Evolutionary conservation across 169 alveolate genomes (phyloP).

Genomic region (Eimeria sp.): DNA sequence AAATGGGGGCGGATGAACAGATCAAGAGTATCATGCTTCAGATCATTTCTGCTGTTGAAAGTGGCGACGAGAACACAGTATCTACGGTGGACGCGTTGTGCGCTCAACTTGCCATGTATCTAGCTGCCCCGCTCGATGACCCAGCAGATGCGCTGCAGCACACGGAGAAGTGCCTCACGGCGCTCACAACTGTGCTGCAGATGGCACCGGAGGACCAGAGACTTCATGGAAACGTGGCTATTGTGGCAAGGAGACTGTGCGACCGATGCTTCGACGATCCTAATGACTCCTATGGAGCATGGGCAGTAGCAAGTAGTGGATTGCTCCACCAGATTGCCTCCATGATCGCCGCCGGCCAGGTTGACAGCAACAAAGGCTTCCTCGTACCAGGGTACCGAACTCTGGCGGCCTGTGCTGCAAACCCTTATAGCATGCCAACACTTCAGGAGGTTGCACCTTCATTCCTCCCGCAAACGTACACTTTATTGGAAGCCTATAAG

Average conservation of each 20-base stretch:
- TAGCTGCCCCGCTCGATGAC: conserved; percentile 93
- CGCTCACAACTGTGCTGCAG: conserved; percentile 88
- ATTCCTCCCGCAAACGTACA: conserved; percentile 85
- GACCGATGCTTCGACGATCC: conserved; percentile 86
- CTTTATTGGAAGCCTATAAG: conserved; percentile 86
- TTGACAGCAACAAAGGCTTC: conserved; percentile 86
- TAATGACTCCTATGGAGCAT: conserved; percentile 95
- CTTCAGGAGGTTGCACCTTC: conserved; percentile 85
- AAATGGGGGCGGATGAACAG: conserved; percentile 96
- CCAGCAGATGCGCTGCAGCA: conserved; percentile 94
- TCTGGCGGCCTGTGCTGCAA: conserved; percentile 90
- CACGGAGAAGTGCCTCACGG: conserved; percentile 93
- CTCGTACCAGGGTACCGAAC: conserved; percentile 90
- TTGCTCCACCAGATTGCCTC: conserved; percentile 90
- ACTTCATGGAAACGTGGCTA: conserved; percentile 84
- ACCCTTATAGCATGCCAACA: conserved; percentile 88
- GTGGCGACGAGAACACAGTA: conserved; percentile 90
- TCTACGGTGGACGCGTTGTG: conserved; percentile 92
- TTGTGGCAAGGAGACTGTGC: conserved; percentile 74
- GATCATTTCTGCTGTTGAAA: conserved; percentile 90
- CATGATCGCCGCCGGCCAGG: conserved; percentile 89
- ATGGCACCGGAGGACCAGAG: conserved; percentile 90
- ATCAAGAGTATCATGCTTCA: conserved; percentile 93
- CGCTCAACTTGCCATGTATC: conserved; percentile 91
- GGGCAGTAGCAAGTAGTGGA: conserved; percentile 95